Base-by-base conservation (phyloP, 2,329 filamentous ascomycete species). In the Shiraia bambusicola region DNA sequence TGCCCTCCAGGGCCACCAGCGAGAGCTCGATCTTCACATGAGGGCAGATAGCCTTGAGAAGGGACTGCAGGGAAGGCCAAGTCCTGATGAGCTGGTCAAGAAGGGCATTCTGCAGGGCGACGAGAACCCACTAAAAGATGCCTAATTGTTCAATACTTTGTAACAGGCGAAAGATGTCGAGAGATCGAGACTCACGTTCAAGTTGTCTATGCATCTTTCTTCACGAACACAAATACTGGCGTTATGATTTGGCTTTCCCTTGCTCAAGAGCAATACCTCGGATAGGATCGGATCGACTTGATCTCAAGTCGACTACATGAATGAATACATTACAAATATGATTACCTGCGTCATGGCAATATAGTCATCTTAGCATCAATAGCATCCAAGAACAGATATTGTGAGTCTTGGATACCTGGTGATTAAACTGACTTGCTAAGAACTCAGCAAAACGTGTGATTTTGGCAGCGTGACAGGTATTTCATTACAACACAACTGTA, bases 21-120 rank as follows among this genome's bases (percentile, higher is more conserved):
- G 81, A 62, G 88, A 95, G 74, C 82, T 96, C 29, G 82, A 90
- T 69, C 89, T 84, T 66, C 85, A 89, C 69, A 95, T 96, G 90
- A 81, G 86, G 11, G 86, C 83, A 45, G 88, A 95, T 68, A 86
- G 79, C 40, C 77, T 96, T 49, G 93, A 95, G 69, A 89, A 94
- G 62, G 91, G 91, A 69, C 82, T 96, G 49, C 80, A 86, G 61
- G 79, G 85, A 58, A 80, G 91, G 14, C 91, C 91, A 1, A 77
- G 80, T 26, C 86, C 87, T 9, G 87, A 90, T 53, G 78, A 86
- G 36, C 74, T 95, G 49, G 76, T 95, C 43, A 83, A 86, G 60
- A 83, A 87, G 55, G 90, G 90, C 4, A 88, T 96, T 40, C 72
- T 96, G 51, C 82, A 62, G n/a, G 63, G 46, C 12, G 61, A 63